Percentiles rank a stretch among this genome's conserved stretches.
These are phyloP conservation scores for Camelina sativa DNA, from an alignment of 345 rosid genomes.

Conservation along the genomic window DNA sequence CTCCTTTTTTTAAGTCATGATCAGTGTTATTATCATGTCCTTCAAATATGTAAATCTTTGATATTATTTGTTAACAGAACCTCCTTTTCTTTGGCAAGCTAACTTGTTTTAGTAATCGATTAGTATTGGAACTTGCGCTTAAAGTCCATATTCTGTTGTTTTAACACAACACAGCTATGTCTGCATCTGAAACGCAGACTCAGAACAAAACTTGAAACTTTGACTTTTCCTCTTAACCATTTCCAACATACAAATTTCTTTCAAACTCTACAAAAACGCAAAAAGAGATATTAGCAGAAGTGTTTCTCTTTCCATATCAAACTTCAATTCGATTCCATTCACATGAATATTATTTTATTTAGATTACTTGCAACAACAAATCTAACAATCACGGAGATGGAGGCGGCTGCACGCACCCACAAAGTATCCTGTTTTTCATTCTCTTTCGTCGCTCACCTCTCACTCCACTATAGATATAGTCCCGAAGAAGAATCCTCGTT, in stretches of 20 bases:
- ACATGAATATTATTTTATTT: constrained; percentile 37
- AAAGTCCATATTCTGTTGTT: not conserved
- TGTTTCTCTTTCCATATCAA: constrained; percentile 19
- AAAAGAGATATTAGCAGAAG: not conserved
- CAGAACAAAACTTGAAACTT: not conserved
- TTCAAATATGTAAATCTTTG: not conserved
- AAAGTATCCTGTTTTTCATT: constrained; percentile 65
- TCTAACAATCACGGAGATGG: constrained; percentile 37
- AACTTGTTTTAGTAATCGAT: not conserved
- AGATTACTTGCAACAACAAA: constrained; percentile 22
- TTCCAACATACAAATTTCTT: constrained; percentile 1
- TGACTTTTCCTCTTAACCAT: too few species aligned
- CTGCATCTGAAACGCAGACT: not conserved
- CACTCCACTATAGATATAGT: constrained; percentile 74
- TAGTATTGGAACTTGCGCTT: too few species aligned
- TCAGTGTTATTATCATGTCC: not conserved
- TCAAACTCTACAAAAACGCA: constrained; percentile 4
- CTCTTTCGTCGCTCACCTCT: constrained; percentile 54
- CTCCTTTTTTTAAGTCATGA: not conserved
- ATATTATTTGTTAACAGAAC: not conserved
- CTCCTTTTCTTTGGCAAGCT: not conserved
- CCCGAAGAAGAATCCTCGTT: constrained; percentile 74
- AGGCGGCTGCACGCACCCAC: constrained; percentile 82
- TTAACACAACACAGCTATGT: not conserved
- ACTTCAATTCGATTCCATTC: constrained; percentile 13